Percentiles rank a stretch among this genome's conserved stretches.
phyloP scores from a whole-genome alignment of 345 rosid species.

The Laguncularia racemosa region DNA sequence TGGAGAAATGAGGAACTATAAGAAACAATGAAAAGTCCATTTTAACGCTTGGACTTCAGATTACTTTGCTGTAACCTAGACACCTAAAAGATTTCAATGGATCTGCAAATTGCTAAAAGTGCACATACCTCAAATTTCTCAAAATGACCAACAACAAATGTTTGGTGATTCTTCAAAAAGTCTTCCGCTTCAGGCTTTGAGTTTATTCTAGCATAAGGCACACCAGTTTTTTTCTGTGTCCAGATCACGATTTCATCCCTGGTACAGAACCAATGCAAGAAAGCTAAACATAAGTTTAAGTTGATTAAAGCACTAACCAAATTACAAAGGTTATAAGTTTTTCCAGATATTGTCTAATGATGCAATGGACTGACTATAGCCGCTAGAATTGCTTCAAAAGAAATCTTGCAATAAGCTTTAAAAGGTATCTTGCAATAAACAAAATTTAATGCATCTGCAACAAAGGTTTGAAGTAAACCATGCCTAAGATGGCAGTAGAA shows the following conservation, averaged over 20 bases:
- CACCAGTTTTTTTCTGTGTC: constrained; percentile 78
- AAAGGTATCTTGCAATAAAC: no score
- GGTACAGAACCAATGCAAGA: constrained; percentile 14
- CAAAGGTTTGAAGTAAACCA: no score
- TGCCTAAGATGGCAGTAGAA: no score
- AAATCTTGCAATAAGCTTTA: no score
- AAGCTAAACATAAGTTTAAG: constrained; percentile 2
- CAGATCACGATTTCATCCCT: constrained; percentile 78
- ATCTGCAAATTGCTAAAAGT: neutral
- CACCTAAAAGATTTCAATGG: neutral
- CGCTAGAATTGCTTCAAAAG: no score
- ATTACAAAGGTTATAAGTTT: no score
- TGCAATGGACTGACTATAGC: no score
- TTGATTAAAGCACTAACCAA: no score
- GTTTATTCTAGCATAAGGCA: constrained; percentile 45
- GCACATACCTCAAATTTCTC: constrained; percentile 59
- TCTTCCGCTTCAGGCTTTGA: constrained; percentile 51
- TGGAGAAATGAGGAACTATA: no score
- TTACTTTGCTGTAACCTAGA: neutral
- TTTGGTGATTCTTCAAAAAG: constrained; percentile 42
- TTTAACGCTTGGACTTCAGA: neutral
- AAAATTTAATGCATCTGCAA: no score
- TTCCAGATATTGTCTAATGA: no score
- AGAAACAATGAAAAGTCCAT: no score
- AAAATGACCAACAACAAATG: constrained; percentile 52